Percentiles rank a stretch among this genome's conserved stretches.
These are phyloP conservation scores for Geoglossum cookeanum DNA, from an alignment of 2,329 filamentous ascomycete genomes.

Conservation along the genomic window DNA sequence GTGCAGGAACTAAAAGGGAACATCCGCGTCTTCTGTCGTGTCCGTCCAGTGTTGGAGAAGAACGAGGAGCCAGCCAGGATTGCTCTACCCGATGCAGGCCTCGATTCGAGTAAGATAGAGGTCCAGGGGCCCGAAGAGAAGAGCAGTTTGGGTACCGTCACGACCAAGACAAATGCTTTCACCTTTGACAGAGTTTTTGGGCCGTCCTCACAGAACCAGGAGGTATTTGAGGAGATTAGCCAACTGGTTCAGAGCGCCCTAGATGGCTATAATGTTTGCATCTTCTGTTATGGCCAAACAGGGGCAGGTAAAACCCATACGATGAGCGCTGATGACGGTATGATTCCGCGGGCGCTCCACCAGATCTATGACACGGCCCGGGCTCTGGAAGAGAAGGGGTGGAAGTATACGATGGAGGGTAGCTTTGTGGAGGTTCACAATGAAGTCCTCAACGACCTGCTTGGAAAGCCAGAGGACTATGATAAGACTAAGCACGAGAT, in stretches of 20 bases:
- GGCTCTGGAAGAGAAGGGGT: slow-evolving; percentile 72
- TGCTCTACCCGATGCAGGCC: slow-evolving; percentile 56
- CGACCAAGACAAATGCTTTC: slow-evolving; percentile 65
- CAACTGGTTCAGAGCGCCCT: slow-evolving; percentile 91
- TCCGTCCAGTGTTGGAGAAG: slow-evolving; percentile 50
- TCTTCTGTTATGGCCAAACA: slow-evolving; percentile 96
- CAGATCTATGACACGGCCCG: slow-evolving; percentile 87
- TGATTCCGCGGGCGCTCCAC: slow-evolving; percentile 83
- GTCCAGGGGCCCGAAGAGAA: slow-evolving; percentile 69
- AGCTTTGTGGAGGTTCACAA: slow-evolving; percentile 98
- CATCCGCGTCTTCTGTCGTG: slow-evolving; percentile 93
- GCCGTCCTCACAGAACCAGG: slow-evolving; percentile 55
- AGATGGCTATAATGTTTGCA: slow-evolving; percentile 96
- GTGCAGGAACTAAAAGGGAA: slow-evolving; percentile 97
- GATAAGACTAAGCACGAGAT: slow-evolving; percentile 77
- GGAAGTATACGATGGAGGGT: slow-evolving; percentile 86
- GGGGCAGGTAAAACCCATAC: slow-evolving; percentile 94
- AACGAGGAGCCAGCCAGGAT: slow-evolving; percentile 55
- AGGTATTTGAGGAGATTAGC: slow-evolving; percentile 90
- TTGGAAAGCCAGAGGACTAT: slow-evolving; percentile 51
- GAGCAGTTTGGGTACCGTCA: slow-evolving; percentile 57
- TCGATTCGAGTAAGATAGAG: slow-evolving; percentile 73
- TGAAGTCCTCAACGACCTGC: slow-evolving; percentile 81
- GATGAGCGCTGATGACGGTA: slow-evolving; percentile 79
- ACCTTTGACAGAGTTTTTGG: slow-evolving; percentile 87